phyloP scores from a whole-genome alignment of 2,329 filamentous ascomycete genomes.

The Cladosporium sp. region DNA sequence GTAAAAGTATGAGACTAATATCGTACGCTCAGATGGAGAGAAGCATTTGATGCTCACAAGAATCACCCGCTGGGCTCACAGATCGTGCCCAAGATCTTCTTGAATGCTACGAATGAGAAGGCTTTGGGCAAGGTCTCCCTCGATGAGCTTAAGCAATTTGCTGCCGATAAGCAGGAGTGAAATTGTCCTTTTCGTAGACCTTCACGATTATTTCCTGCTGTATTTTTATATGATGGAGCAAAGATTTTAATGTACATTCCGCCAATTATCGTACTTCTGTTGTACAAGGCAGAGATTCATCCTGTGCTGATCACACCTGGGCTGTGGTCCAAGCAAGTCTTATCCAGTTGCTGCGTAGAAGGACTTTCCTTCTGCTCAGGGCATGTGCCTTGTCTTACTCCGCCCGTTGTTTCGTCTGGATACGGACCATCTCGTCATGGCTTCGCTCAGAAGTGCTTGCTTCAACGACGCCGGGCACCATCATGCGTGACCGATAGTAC shows the following conservation, averaged over 20 bases:
- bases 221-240: neutral
- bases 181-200: neutral
- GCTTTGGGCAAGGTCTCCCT: conserved; percentile 46
- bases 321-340: no score
- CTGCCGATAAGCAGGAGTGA: conserved; percentile 36
- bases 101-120: conserved; percentile 51
- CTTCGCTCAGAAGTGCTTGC: no score
- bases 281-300: no score
- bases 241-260: neutral
- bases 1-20: neutral
- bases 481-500: no score
- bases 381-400: no score
- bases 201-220: neutral
- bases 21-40: conserved; percentile 34
- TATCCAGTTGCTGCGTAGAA: no score
- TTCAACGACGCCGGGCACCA: no score
- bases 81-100: conserved; percentile 46
- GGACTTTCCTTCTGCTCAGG: no score
- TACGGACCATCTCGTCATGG: no score
- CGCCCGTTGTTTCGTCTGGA: no score
- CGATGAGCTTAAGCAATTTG: conserved; percentile 49
- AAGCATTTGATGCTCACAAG: conserved; percentile 54
- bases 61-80: conserved; percentile 38
- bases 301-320: no score
- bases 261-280: no score